Evolutionary conservation across 1,284 basidiomycete species (phyloP).

Genomic region (Mycosarcoma mackinlayi): DNA sequence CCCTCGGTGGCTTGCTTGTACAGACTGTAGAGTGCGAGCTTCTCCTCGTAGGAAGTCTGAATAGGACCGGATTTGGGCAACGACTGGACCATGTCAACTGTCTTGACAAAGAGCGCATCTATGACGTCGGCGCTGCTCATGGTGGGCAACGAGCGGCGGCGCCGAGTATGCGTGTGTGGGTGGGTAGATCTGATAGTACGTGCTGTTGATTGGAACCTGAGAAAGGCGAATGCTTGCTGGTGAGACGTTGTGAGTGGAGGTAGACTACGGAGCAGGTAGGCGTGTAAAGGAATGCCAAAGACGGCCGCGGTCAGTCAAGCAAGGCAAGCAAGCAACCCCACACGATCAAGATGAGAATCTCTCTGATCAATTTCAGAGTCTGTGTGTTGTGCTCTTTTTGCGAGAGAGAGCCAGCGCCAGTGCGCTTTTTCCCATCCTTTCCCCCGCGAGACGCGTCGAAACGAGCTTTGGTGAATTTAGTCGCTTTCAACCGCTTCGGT

Average conservation of each 20-base stretch:
- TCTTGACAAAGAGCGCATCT: slow-evolving; percentile 82
- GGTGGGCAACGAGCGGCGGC: slow-evolving; percentile 10
- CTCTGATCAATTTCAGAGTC: too few relatives aligned
- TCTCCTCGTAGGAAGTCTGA: slow-evolving; percentile 96
- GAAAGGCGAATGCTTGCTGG: too few relatives aligned
- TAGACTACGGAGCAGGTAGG: neutral
- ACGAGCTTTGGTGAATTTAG: neutral
- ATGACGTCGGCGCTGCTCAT: slow-evolving; percentile 67
- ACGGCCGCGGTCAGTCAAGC: too few relatives aligned
- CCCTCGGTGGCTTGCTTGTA: slow-evolving; percentile 80
- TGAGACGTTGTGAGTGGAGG: too few relatives aligned
- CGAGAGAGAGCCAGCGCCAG: too few relatives aligned
- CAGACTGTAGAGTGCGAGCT: slow-evolving; percentile 83
- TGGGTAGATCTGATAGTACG: neutral
- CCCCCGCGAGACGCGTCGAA: slow-evolving; percentile 14
- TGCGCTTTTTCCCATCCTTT: too few relatives aligned
- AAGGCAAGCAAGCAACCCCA: too few relatives aligned
- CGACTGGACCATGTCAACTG: slow-evolving; percentile 89
- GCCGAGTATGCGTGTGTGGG: neutral
- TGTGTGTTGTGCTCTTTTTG: too few relatives aligned
- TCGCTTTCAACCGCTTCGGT: slow-evolving; percentile 16
- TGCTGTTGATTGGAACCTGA: slow-evolving; percentile 1
- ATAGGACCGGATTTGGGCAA: slow-evolving; percentile 94
- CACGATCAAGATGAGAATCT: slow-evolving; percentile 8
- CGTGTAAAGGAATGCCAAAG: neutral